These are phyloP conservation scores for Coemansia sp. DNA, from an alignment of 192 early-diverging fungal species.

Conservation along the genomic window DNA sequence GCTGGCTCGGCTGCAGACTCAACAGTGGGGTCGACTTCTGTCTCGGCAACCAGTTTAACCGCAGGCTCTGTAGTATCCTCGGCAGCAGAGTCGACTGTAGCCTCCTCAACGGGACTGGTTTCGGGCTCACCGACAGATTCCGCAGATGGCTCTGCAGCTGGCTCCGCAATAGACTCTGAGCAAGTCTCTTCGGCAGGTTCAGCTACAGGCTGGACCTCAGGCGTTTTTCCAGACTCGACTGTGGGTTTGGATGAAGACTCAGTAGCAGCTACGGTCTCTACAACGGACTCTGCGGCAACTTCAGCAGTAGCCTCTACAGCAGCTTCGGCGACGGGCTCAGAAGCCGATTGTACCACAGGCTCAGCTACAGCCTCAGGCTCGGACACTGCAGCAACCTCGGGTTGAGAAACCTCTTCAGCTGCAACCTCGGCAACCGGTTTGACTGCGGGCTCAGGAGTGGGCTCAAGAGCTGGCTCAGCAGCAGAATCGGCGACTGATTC, in stretches of 20 bases:
- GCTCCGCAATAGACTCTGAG: slow-evolving; percentile 4
- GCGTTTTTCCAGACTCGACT: neutral
- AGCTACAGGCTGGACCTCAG: slow-evolving; percentile 1
- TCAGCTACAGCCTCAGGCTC: neutral
- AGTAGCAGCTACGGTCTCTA: neutral
- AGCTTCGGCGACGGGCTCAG: neutral
- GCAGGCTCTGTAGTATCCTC: too few species aligned
- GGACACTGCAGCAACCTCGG: too few species aligned
- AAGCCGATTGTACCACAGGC: neutral
- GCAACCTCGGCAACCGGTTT: neutral
- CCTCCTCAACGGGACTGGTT: neutral
- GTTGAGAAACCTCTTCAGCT: neutral
- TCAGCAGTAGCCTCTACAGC: neutral
- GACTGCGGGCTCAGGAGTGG: neutral
- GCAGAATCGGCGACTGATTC: neutral
- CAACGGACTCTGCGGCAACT: neutral
- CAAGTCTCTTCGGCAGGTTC: neutral
- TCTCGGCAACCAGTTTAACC: too few species aligned
- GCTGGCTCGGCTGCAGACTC: neutral
- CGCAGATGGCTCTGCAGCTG: slow-evolving; percentile 1
- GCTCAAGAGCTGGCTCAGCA: neutral
- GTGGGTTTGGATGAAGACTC: neutral
- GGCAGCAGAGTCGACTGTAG: too few species aligned
- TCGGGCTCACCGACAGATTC: too few species aligned
- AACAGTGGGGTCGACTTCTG: neutral